Evolutionary conservation across 73 alveolate genomes (phyloP).

Genomic region (Uronychia setigera): DNA sequence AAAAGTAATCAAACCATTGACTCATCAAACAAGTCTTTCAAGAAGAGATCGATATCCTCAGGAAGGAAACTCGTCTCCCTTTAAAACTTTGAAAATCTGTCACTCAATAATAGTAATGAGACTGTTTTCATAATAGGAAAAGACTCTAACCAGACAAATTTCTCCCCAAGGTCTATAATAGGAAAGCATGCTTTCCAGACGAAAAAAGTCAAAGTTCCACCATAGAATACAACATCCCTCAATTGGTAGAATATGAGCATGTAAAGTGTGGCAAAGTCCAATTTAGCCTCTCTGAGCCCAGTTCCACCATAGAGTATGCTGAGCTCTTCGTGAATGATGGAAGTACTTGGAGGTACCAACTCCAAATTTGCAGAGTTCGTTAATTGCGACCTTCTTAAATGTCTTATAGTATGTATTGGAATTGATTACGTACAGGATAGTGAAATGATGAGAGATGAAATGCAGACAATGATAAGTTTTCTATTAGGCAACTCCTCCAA

Average conservation of each 20-base stretch:
- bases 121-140: no score
- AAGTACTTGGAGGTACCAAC: not conserved
- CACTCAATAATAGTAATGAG: no score
- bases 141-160: no score
- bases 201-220: not conserved
- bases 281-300: not conserved
- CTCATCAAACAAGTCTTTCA: not conserved
- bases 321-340: not conserved
- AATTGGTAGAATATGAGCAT: not conserved
- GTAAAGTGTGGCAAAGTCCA: not conserved
- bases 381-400: conserved; percentile 19
- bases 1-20: not conserved
- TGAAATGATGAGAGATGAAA: conserved; percentile 43
- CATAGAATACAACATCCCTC: not conserved
- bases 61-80: not conserved
- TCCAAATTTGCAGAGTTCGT: conserved; percentile 23
- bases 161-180: no score
- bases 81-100: not conserved
- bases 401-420: no score
- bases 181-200: not conserved
- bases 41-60: not conserved
- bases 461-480: conserved; percentile 39
- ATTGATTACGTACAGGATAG: no score
- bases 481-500: conserved; percentile 20
- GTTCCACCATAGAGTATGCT: no score